Evolutionary conservation across 2,329 filamentous ascomycete species (phyloP).

Genomic region (Colletotrichum sojae): DNA sequence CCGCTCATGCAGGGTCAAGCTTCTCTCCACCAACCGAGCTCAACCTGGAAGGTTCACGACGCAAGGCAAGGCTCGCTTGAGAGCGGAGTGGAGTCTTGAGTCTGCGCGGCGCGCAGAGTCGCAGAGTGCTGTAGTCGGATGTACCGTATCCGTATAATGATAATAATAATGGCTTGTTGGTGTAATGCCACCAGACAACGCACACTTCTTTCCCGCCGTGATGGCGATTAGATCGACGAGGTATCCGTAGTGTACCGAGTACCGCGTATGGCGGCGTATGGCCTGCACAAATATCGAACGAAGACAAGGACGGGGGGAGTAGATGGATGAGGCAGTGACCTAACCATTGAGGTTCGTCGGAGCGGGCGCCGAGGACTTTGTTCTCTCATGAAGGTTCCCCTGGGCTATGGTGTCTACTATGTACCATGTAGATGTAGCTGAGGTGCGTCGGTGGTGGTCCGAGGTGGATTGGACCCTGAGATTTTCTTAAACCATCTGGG

Average conservation of each 20-base stretch:
- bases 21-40: conserved; percentile 16
- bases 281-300: neutral
- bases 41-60: conserved; percentile 32
- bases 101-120: neutral
- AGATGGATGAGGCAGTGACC: neutral
- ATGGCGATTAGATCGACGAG: neutral
- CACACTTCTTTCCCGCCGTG: neutral
- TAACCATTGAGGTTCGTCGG: neutral
- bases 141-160: no score
- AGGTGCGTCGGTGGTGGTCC: neutral
- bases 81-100: conserved; percentile 9
- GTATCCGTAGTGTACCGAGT: no score
- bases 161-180: no score
- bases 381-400: neutral
- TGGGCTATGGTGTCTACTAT: neutral
- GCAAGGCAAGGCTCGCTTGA: conserved; percentile 5
- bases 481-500: conserved; percentile 22
- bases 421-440: neutral
- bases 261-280: neutral
- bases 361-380: conserved; percentile 3
- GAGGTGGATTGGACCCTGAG: conserved; percentile 36
- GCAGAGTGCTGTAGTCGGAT: no score
- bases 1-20: conserved; percentile 22
- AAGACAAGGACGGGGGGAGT: neutral
- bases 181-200: no score